These are phyloP conservation scores for Microsporum audouinii DNA, from an alignment of 2,329 filamentous ascomycete species.

Conservation along the genomic window DNA sequence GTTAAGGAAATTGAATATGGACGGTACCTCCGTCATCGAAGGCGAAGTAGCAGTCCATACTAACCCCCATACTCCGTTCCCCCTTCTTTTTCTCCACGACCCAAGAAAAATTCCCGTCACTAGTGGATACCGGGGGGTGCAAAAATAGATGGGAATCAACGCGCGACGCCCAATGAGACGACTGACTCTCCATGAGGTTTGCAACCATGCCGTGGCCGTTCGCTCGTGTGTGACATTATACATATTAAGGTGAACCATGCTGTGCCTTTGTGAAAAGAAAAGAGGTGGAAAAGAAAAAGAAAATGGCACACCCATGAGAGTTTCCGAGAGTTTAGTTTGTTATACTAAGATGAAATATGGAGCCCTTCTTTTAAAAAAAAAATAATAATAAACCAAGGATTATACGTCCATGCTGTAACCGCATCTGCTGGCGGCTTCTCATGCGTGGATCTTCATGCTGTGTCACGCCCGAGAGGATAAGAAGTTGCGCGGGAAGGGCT, in stretches of 20 bases:
- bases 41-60: not conserved
- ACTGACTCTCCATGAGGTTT: not conserved
- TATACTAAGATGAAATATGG: slow-evolving; percentile 1
- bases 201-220: not conserved
- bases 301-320: not conserved
- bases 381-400: not conserved
- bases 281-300: not conserved
- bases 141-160: not conserved
- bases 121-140: slow-evolving; percentile 1
- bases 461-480: not conserved
- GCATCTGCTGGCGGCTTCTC: slow-evolving; percentile 1
- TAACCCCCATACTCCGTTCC: not conserved
- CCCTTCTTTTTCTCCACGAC: not conserved
- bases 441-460: slow-evolving; percentile 1
- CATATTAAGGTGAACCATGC: not conserved
- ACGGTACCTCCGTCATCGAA: not conserved
- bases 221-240: not conserved
- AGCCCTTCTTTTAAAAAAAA: not conserved
- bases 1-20: not conserved
- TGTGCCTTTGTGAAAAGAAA: not conserved
- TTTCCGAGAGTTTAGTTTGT: not conserved
- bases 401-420: not conserved
- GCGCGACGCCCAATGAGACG: not conserved
- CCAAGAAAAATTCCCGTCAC: not conserved
- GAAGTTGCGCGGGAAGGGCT: not conserved